Conservation (phyloP, 1,284 basidiomycete genomes). For the Wolfiporia cocos region DNA sequence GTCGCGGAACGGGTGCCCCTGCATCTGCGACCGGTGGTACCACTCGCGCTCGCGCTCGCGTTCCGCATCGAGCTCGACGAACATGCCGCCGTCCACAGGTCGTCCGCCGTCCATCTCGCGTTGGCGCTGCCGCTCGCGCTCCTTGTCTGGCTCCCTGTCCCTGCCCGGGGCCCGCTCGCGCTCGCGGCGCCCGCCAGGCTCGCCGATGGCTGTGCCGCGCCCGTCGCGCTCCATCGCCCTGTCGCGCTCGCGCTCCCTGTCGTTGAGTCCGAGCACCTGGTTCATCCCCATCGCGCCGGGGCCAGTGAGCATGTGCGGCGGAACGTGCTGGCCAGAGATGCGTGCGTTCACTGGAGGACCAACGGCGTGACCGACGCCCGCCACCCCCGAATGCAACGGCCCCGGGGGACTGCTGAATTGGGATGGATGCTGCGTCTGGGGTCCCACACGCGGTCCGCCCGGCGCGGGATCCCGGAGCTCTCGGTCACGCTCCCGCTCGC, state of each 20-base stretch:
- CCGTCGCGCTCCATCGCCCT: constrained; percentile 14
- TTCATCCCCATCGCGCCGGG: constrained; percentile 14
- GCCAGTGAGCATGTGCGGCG: constrained; percentile 12
- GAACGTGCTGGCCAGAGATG: constrained; percentile 5
- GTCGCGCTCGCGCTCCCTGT: constrained; percentile 19
- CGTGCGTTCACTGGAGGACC: constrained; percentile 8
- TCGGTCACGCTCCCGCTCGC: constrained; percentile 12
- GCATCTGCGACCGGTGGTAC: constrained; percentile 1
- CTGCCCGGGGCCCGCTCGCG: constrained; percentile 9
- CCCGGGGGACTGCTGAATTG: constrained; percentile 6
- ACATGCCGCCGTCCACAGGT: constrained; percentile 4
- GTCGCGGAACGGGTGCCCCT: constrained; percentile 3
- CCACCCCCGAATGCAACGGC: constrained; percentile 11
- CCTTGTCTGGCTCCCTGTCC: constrained; percentile 9
- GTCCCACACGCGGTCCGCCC: background rate
- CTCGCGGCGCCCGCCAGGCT: constrained; percentile 8
- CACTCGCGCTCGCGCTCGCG: constrained; percentile 6
- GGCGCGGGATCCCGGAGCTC: constrained; percentile 8
- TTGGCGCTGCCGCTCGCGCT: constrained; percentile 12
- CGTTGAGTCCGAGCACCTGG: constrained; percentile 8
- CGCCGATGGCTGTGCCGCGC: constrained; percentile 1
- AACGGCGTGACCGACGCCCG: constrained; percentile 6
- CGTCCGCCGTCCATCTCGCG: constrained; percentile 11
- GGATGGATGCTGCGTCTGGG: background rate
- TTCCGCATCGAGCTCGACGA: constrained; percentile 8